These are phyloP conservation scores for Phylloporus scabripes DNA, from an alignment of 768 basidiomycete genomes.

Conservation along the genomic window DNA sequence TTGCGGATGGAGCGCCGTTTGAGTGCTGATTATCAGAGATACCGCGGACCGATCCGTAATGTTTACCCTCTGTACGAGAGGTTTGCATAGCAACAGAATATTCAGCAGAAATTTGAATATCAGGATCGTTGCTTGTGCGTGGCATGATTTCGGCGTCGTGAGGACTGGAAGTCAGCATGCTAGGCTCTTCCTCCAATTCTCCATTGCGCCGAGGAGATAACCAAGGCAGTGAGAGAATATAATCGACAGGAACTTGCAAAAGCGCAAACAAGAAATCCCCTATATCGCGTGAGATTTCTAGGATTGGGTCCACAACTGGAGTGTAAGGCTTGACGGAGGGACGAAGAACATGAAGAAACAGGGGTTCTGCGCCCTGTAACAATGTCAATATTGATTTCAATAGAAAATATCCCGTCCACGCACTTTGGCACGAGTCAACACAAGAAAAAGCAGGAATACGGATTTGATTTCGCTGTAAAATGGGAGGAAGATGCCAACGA, in stretches of 20 bases:
- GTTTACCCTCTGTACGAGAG: conserved; percentile 7
- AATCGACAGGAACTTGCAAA: conserved; percentile 36
- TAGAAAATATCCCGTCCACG: conserved; percentile 20
- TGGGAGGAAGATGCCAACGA: conserved; percentile 68
- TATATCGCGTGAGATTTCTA: conserved; percentile 56
- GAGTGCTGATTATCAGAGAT: conserved; percentile 14
- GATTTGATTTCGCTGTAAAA: conserved; percentile 85
- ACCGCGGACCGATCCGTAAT: conserved; percentile 13
- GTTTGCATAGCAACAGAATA: conserved; percentile 3
- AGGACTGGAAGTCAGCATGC: conserved; percentile 3
- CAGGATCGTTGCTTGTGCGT: conserved; percentile 6
- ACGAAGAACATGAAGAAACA: conserved; percentile 75
- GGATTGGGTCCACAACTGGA: conserved; percentile 53
- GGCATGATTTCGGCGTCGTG: background rate
- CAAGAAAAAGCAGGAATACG: conserved; percentile 63
- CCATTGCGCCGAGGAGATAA: conserved; percentile 18
- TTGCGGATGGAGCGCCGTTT: background rate
- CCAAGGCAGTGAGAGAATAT: conserved; percentile 30
- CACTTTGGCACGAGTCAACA: conserved; percentile 72
- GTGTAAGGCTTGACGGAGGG: conserved; percentile 75
- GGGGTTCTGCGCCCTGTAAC: conserved; percentile 75
- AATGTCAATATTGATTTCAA: conserved; percentile 9
- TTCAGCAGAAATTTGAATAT: conserved; percentile 12
- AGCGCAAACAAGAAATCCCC: conserved; percentile 56
- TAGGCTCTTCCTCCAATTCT: conserved; percentile 9